Evolutionary conservation across 495 filamentous ascomycete species (phyloP).

Genomic region (Hypoxylon crocopeplum): DNA sequence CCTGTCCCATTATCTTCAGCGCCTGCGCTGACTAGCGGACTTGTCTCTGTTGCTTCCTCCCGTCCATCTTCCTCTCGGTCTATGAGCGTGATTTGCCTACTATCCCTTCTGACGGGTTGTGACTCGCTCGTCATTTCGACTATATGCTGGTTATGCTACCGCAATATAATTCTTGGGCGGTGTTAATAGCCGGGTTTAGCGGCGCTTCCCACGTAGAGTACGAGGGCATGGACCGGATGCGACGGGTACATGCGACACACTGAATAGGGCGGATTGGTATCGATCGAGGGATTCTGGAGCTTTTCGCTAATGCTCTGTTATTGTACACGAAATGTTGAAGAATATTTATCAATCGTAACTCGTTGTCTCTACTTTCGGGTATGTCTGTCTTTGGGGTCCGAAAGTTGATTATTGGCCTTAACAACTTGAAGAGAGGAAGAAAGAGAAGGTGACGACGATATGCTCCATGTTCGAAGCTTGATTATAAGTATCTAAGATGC

Average conservation of each 20-base stretch:
- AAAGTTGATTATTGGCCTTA: constrained; percentile 1
- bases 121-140: constrained; percentile 30
- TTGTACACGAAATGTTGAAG: background rate
- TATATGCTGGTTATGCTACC: background rate
- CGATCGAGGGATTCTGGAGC: constrained; percentile 8
- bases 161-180: background rate
- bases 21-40: constrained; percentile 46
- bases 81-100: constrained; percentile 26
- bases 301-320: background rate
- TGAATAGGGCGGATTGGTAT: background rate
- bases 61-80: constrained; percentile 25
- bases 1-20: constrained; percentile 4
- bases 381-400: background rate
- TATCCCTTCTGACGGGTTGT: constrained; percentile 8
- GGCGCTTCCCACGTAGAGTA: background rate
- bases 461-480: constrained; percentile 12
- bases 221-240: constrained; percentile 5
- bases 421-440: constrained; percentile 1
- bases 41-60: constrained; percentile 48
- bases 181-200: background rate
- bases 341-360: background rate
- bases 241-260: background rate
- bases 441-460: constrained; percentile 4
- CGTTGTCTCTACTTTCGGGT: background rate
- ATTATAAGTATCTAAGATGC: constrained; percentile 7